Evolutionary conservation across 148 eudicot genomes (phyloP), one percentile per base, ranked within the genome.

Genomic region (Limonium bicolor): DNA sequence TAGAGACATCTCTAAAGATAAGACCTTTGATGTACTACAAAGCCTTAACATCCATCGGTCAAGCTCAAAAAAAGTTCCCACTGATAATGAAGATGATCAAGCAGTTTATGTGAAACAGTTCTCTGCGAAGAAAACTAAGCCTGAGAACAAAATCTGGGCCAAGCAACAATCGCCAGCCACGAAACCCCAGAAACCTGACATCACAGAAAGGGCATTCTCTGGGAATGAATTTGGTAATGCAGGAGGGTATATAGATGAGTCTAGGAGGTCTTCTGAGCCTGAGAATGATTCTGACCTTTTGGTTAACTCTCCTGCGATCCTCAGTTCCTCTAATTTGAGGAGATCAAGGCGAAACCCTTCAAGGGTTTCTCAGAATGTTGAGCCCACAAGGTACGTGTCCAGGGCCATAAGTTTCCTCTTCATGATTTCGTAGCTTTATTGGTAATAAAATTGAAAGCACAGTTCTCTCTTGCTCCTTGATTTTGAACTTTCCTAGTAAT

Each of bases 311-410:
- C 67, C 67, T 11, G 36, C 53, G 6, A 20, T 19, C 48, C 41
- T 44, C 50, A 64, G 57, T 36, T 40, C 25, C 16, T 27, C 59
- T 36, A 64, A 42, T 55, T 25, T 60, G 43, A 80, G 62, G 60
- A 70, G 64, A 50, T 59, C 56, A 22, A 75, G 50, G n/a, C 56
- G 65, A 28, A 67, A 61, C 63, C 60, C 65, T 32, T 41, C 74
- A 7, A 72, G 70, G 56, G 70, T 51, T 56, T 80, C 90, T 20
- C 90, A 87, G 64, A 68, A 50, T 46, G 64, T 68, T 16, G 96
- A 83, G 45, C 65, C 75, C n/a, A n/a, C n/a, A 56, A 82, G 96
- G 96, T 87, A 74, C 26, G 40, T n/a, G n/a, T n/a, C n/a, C n/a
- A n/a, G n/a, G n/a, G n/a, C n/a, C n/a, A n/a, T n/a, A n/a, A n/a